Evolutionary conservation across 2,329 filamentous ascomycete genomes (phyloP).

Genomic region (Helicocarpus griseus): DNA sequence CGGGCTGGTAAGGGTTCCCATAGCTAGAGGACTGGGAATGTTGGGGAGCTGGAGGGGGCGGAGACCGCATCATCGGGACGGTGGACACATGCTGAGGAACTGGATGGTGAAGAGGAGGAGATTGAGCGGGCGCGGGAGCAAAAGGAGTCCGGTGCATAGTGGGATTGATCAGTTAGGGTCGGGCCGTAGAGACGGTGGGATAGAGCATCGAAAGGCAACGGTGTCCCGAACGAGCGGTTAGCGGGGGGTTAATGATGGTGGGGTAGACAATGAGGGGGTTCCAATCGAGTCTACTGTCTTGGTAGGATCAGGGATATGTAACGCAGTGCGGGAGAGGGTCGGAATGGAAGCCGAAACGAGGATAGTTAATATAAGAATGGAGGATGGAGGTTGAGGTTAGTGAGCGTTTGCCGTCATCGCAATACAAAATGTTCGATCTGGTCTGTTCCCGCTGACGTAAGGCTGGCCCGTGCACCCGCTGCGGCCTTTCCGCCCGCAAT

Average conservation of each 20-base stretch:
- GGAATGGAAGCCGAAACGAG: background rate
- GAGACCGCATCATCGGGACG: constrained; percentile 91
- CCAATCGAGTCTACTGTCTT: background rate
- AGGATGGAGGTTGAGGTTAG: too few relatives aligned
- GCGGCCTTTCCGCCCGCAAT: background rate
- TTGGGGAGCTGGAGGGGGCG: constrained; percentile 67
- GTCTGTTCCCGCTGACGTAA: constrained; percentile 1
- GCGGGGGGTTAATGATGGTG: background rate
- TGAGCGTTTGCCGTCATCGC: constrained; percentile 4
- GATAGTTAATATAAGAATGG: background rate
- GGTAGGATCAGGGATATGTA: background rate
- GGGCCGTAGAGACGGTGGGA: background rate
- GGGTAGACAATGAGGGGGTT: background rate
- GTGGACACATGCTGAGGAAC: constrained; percentile 98
- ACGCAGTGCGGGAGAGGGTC: background rate
- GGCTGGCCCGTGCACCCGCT: background rate
- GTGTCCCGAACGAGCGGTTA: background rate
- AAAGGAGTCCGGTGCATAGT: constrained; percentile 82
- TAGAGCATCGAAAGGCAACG: background rate
- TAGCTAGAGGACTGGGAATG: constrained; percentile 50
- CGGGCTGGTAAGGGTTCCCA: constrained; percentile 42
- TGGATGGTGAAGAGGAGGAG: constrained; percentile 90
- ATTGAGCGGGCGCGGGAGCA: constrained; percentile 63
- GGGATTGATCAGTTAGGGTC: constrained; percentile 12
- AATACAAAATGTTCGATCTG: background rate